Evolutionary conservation across 129 eudicot genomes (phyloP).

Genomic region (Oenanthe sinensis): DNA sequence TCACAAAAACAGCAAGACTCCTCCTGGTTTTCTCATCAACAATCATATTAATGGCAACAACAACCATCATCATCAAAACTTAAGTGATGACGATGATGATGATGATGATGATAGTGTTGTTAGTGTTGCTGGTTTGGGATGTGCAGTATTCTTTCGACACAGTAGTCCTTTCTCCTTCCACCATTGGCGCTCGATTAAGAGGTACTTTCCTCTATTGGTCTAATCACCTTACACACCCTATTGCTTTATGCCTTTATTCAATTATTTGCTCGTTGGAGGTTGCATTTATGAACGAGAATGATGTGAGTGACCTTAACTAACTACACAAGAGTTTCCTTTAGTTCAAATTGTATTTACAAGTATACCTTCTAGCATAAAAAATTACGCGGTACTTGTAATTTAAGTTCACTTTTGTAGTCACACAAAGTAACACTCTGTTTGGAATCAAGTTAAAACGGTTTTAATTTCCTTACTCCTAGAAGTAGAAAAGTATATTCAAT

Average conservation of each 20-base stretch:
- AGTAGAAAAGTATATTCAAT: too few species aligned
- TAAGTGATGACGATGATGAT: not conserved
- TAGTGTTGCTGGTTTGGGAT: conserved; percentile 82
- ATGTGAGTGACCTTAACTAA: not conserved
- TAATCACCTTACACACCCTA: not conserved
- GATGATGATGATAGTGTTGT: conserved; percentile 21
- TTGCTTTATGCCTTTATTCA: not conserved
- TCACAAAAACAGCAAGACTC: conserved; percentile 8
- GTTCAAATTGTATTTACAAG: too few species aligned
- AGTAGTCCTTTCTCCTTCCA: conserved; percentile 57
- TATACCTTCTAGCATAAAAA: too few species aligned
- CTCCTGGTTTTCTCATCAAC: conserved; percentile 15
- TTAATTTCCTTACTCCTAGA: too few species aligned
- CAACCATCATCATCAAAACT: not conserved
- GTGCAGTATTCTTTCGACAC: conserved; percentile 81
- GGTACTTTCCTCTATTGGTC: conserved; percentile 26
- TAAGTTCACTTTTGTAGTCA: too few species aligned
- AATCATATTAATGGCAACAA: conserved; percentile 23
- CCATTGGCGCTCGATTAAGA: conserved; percentile 82
- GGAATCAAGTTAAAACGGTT: too few species aligned
- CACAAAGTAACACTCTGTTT: too few species aligned
- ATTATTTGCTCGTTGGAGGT: not conserved
- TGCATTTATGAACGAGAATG: not conserved
- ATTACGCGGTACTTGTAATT: too few species aligned
- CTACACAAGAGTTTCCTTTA: too few species aligned